Evolutionary conservation across 139 green algal genomes (phyloP).

Genomic region (Tetratostichococcus sp.): DNA sequence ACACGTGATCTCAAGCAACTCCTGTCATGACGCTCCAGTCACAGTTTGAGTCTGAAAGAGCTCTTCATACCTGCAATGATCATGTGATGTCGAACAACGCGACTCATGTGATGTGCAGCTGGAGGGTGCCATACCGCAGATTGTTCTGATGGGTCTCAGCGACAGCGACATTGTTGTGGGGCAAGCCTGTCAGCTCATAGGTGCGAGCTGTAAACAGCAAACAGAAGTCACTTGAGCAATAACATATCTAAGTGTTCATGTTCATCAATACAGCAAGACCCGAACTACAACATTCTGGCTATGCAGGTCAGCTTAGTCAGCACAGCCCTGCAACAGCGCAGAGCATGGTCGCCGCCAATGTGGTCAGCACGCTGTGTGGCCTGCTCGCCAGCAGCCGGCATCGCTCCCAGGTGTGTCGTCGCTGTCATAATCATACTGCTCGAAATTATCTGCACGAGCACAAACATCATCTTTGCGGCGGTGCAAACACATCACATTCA

Average conservation of each 20-base stretch:
- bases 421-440: too few relatives aligned
- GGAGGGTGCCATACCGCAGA: slow-evolving; percentile 82
- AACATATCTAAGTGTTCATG: too few relatives aligned
- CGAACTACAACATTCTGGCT: neutral
- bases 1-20: too few relatives aligned
- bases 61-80: too few relatives aligned
- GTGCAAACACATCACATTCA: too few relatives aligned
- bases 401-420: neutral
- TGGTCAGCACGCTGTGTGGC: slow-evolving; percentile 9
- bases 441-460: too few relatives aligned
- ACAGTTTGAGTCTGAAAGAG: too few relatives aligned
- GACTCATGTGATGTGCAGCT: slow-evolving; percentile 38
- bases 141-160: slow-evolving; percentile 81
- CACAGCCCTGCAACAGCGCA: slow-evolving; percentile 15
- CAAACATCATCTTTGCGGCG: too few relatives aligned
- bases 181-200: slow-evolving; percentile 52
- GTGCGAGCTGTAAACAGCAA: slow-evolving; percentile 5
- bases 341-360: slow-evolving; percentile 39
- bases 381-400: neutral
- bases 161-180: slow-evolving; percentile 69
- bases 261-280: too few relatives aligned
- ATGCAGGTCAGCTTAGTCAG: slow-evolving; percentile 18
- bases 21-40: too few relatives aligned
- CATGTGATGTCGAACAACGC: too few relatives aligned
- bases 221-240: too few relatives aligned